phyloP scores from a whole-genome alignment of 2,329 filamentous ascomycete species.

The Hymenoscyphus fructigenus region DNA sequence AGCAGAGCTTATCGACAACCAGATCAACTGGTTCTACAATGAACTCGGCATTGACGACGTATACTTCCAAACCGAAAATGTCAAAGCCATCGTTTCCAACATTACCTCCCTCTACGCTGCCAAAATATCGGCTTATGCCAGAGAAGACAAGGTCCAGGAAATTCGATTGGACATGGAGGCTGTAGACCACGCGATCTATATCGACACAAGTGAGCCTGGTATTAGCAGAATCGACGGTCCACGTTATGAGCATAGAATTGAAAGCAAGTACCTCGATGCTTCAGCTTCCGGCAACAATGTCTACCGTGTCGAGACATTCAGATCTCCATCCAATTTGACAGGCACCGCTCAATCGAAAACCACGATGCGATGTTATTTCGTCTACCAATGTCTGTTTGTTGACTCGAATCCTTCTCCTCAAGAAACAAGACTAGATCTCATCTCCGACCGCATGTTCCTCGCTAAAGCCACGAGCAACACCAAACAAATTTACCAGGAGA shows the following conservation, averaged over 20 bases:
- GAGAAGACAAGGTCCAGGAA: slow-evolving; percentile 90
- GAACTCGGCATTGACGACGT: slow-evolving; percentile 97
- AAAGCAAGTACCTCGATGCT: slow-evolving; percentile 91
- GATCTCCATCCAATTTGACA: slow-evolving; percentile 79
- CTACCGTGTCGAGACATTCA: slow-evolving; percentile 97
- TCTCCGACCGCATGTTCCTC: slow-evolving; percentile 90
- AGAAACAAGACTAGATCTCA: slow-evolving; percentile 86
- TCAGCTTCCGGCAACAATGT: slow-evolving; percentile 58
- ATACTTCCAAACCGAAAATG: slow-evolving; percentile 90
- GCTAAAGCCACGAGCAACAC: slow-evolving; percentile 96
- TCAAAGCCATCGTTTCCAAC: slow-evolving; percentile 85
- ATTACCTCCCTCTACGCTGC: slow-evolving; percentile 96
- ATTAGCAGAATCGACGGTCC: slow-evolving; percentile 74
- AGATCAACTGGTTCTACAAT: slow-evolving; percentile 96
- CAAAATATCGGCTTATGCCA: slow-evolving; percentile 89
- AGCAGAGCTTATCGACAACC: slow-evolving; percentile 73
- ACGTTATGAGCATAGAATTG: slow-evolving; percentile 90
- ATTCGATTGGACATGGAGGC: slow-evolving; percentile 96
- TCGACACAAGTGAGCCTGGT: slow-evolving; percentile 93
- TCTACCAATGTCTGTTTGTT: slow-evolving; percentile 93
- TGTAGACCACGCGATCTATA: slow-evolving; percentile 93
- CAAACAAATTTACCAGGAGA: slow-evolving; percentile 91
- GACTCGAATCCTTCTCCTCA: slow-evolving; percentile 69
- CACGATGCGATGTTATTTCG: slow-evolving; percentile 94
- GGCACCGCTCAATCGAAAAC: slow-evolving; percentile 65